Evolutionary conservation across 139 green algal genomes (phyloP).

Genomic region (Auxenochlorella protothecoides): DNA sequence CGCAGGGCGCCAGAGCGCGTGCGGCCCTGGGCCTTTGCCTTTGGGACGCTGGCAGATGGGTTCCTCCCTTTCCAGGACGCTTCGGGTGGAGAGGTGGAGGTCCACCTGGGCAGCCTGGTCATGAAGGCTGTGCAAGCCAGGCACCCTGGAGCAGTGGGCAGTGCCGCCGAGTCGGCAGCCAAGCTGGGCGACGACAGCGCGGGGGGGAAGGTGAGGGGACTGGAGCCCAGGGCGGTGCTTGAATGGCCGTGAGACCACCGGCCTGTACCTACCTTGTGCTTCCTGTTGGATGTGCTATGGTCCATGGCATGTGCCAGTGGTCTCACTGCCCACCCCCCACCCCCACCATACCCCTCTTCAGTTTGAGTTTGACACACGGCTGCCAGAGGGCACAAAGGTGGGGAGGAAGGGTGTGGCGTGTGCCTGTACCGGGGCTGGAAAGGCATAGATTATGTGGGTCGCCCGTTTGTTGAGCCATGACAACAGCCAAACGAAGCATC

Average conservation of each 20-base stretch:
- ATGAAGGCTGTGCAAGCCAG: slow-evolving; percentile 33
- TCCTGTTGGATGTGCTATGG: too few relatives aligned
- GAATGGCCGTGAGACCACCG: too few relatives aligned
- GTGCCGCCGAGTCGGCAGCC: slow-evolving; percentile 12
- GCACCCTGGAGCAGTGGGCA: neutral
- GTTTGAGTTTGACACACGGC: slow-evolving; percentile 10
- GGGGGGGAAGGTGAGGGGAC: slow-evolving; percentile 4
- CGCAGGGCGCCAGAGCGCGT: slow-evolving; percentile 35
- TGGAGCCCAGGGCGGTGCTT: too few relatives aligned
- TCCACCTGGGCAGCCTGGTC: slow-evolving; percentile 24
- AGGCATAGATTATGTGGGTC: neutral
- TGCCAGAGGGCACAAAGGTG: neutral
- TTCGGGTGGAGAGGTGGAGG: neutral
- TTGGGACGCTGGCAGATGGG: slow-evolving; percentile 52
- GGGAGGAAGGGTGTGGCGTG: neutral
- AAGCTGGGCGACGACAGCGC: slow-evolving; percentile 39
- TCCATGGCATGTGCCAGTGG: too few relatives aligned
- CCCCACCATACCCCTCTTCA: too few relatives aligned
- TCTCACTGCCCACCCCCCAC: too few relatives aligned
- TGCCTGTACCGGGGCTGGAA: neutral
- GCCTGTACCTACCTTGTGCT: too few relatives aligned
- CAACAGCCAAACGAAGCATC: neutral
- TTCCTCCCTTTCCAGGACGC: slow-evolving; percentile 40
- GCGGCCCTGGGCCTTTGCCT: slow-evolving; percentile 35
- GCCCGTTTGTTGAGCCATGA: neutral